Evolutionary conservation across 2,329 filamentous ascomycete genomes (phyloP).

Genomic region (Ophiostoma quercus): DNA sequence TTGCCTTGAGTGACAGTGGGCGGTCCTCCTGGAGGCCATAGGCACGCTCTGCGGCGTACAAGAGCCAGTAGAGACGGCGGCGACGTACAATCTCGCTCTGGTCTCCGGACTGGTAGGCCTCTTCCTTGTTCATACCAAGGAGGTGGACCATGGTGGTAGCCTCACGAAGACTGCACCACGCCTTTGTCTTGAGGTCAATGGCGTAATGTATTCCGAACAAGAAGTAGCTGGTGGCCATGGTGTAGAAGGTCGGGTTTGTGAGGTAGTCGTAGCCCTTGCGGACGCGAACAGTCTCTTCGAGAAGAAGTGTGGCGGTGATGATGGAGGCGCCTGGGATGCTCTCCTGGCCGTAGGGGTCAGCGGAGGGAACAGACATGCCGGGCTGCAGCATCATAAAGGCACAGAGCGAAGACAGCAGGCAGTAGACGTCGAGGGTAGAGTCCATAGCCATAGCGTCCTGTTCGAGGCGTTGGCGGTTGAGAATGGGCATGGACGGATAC

Average conservation of each 20-base stretch:
- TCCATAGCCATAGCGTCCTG: constrained; percentile 57
- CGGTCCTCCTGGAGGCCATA: constrained; percentile 67
- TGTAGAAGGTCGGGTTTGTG: constrained; percentile 51
- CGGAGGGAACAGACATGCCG: constrained; percentile 52
- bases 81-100: constrained; percentile 56
- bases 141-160: constrained; percentile 65
- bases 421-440: constrained; percentile 58
- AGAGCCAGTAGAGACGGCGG: constrained; percentile 66
- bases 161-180: constrained; percentile 75
- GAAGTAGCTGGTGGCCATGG: constrained; percentile 70
- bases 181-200: constrained; percentile 66
- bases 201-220: constrained; percentile 68
- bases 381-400: constrained; percentile 66
- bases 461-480: constrained; percentile 55
- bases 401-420: constrained; percentile 58
- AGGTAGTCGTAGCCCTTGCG: constrained; percentile 59
- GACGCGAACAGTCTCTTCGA: constrained; percentile 63
- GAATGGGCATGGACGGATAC: constrained; percentile 58
- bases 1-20: constrained; percentile 64
- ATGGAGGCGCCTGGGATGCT: constrained; percentile 56
- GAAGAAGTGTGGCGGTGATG: constrained; percentile 58
- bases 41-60: constrained; percentile 65
- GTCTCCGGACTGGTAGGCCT: constrained; percentile 56
- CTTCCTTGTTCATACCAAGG: constrained; percentile 56
- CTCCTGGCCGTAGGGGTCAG: constrained; percentile 53